Conservation (phyloP, 495 filamentous ascomycete genomes). For the Aspergillus heteromorphus region DNA sequence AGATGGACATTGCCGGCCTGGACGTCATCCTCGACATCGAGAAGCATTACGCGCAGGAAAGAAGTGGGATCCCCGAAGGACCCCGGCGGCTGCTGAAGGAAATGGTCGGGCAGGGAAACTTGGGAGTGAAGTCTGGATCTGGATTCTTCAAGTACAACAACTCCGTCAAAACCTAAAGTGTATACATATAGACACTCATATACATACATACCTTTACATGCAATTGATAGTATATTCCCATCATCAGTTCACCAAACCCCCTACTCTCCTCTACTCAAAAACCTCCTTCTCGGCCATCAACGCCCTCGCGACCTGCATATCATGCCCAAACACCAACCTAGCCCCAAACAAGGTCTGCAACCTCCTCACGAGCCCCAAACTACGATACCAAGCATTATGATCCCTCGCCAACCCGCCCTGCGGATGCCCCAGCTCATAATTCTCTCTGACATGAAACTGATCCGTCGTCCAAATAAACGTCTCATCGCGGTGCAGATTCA, state of each 20-base stretch:
- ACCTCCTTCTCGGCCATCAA: constrained; percentile 16
- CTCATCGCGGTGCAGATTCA: constrained; percentile 33
- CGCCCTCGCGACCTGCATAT: constrained; percentile 14
- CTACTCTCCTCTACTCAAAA: constrained; percentile 14
- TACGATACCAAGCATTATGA: constrained; percentile 38
- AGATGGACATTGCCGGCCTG: constrained; percentile 38
- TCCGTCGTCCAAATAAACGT: constrained; percentile 42
- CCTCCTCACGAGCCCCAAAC: constrained; percentile 32
- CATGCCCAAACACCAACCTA: constrained; percentile 38
- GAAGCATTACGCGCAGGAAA: constrained; percentile 29
- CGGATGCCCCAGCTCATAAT: constrained; percentile 26
- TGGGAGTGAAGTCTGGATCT: constrained; percentile 27
- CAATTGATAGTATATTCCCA: neutral
- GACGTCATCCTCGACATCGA: constrained; percentile 37
- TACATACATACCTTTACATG: no score
- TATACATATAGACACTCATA: no score
- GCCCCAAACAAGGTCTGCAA: constrained; percentile 32
- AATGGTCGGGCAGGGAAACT: constrained; percentile 21
- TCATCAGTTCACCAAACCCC: no score
- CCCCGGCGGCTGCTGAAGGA: constrained; percentile 17
- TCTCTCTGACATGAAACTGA: constrained; percentile 39
- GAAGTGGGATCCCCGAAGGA: constrained; percentile 17
- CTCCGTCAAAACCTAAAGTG: no score
- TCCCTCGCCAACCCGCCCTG: constrained; percentile 42
- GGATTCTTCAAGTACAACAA: constrained; percentile 38